Evolutionary conservation across 441 rosid genomes (phyloP).

Genomic region (Erysimum pusillum): DNA sequence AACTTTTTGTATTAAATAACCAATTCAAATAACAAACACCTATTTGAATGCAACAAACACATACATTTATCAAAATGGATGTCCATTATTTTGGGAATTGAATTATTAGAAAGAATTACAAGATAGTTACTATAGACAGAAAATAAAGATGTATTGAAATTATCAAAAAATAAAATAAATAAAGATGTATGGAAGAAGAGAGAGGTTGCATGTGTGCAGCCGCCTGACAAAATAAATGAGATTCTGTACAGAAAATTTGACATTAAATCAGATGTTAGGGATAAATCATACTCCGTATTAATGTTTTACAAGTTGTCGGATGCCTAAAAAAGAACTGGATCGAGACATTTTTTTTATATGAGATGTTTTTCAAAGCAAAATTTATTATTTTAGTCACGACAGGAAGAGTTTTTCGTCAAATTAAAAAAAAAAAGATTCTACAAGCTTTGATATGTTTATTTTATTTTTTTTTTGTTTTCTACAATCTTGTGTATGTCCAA

Average conservation of each 20-base stretch:
- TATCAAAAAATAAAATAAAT: too few species aligned
- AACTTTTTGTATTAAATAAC: too few species aligned
- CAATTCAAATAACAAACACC: too few species aligned
- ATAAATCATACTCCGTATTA: not conserved
- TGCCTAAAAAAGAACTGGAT: not conserved
- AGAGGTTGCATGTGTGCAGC: conserved; percentile 19
- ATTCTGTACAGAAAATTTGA: not conserved
- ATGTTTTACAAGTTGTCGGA: conserved; percentile 32
- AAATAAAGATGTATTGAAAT: too few species aligned
- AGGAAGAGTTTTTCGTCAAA: not conserved
- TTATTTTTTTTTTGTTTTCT: too few species aligned
- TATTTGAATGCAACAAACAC: too few species aligned
- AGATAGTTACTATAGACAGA: too few species aligned
- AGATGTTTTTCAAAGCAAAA: conserved; percentile 1
- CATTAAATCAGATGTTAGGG: not conserved
- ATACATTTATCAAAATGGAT: too few species aligned
- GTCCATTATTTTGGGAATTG: too few species aligned
- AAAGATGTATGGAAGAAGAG: not conserved
- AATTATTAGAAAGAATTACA: too few species aligned
- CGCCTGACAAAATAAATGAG: conserved; percentile 29
- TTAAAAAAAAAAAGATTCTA: too few species aligned
- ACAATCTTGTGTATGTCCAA: not conserved
- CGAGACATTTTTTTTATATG: not conserved
- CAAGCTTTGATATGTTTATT: not conserved
- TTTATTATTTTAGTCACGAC: not conserved